Base-by-base conservation (phyloP, 495 filamentous ascomycete genomes). In the Bathelium albidoporum region DNA sequence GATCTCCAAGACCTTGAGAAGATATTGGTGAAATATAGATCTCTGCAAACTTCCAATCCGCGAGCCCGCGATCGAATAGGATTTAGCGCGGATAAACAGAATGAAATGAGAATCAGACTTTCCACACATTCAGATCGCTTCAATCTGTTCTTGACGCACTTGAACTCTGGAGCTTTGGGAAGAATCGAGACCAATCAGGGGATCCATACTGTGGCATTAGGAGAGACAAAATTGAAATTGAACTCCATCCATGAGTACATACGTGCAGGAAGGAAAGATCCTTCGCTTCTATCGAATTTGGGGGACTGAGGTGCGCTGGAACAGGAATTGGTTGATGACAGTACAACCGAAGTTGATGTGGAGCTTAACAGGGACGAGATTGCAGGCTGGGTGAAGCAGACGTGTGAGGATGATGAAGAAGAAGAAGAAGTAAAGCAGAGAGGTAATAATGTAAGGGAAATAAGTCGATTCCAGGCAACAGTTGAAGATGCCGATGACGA, bases 341-440 rank as follows among this genome's bases (percentile, higher is more conserved):
- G 44, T 49, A 62, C 62, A 16, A 65, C 64, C n/a, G 64, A 65
- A 18, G 45, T 65, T 5, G 64, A 65, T 31, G 41, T 65, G 12
- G 59, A 65, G 20, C 22, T 12, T 9, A 59, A 65, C 53, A 62
- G 31, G 49, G 64, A 65, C 39, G 29, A 12, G 18, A 65, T 65
- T 44, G 49, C 4, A 16, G 52, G 31, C 22, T 65, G 64, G 64
- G 22, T 65, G 26, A 59, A 29, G 20, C 43, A 49, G 20, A 18
- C n/a, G 43, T 18, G 43, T n/a, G n/a, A 49, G 34, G 34, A 5
- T 14, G 14, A 14, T 14, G 34, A 14, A 49, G 43, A 49, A n/a
- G 18, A 9, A 49, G 43, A n/a, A 9, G 9, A 49, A 16, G 36
- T 16, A 20, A 49, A n/a, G 9, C 43, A 49, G n/a, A 20, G n/a